Evolutionary conservation across 2,329 filamentous ascomycete genomes (phyloP).

Genomic region (Fusarium circinatum): DNA sequence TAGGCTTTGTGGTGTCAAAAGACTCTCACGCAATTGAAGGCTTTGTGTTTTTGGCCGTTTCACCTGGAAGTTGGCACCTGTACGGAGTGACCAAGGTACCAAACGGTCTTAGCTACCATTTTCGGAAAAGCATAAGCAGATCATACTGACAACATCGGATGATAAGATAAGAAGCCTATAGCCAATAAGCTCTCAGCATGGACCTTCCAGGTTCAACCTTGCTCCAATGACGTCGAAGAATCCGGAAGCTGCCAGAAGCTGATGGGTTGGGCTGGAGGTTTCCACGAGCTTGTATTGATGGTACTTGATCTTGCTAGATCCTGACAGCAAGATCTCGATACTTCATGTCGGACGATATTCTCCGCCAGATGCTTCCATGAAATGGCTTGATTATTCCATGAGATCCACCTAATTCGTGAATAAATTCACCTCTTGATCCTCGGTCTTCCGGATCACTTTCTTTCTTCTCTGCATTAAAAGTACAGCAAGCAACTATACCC

Average conservation of each 20-base stretch:
- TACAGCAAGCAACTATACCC: constrained; percentile 33
- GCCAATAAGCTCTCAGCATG: constrained; percentile 17
- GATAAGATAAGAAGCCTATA: constrained; percentile 41
- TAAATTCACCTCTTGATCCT: constrained; percentile 40
- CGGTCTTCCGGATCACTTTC: constrained; percentile 9
- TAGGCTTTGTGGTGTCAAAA: background rate
- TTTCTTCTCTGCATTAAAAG: constrained; percentile 18
- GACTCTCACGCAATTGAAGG: background rate
- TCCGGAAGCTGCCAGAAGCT: constrained; percentile 45
- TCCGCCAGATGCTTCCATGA: constrained; percentile 27
- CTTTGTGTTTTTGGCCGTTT: background rate
- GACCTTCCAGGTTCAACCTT: constrained; percentile 26
- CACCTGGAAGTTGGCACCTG: background rate
- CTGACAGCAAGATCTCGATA: constrained; percentile 38
- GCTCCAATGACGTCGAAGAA: constrained; percentile 49
- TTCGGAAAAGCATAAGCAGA: background rate
- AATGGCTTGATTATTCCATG: constrained; percentile 24
- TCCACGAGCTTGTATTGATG: constrained; percentile 42
- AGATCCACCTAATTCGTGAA: constrained; percentile 39
- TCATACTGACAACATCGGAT: background rate
- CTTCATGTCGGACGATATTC: constrained; percentile 33
- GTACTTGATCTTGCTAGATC: constrained; percentile 41
- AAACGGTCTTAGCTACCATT: background rate
- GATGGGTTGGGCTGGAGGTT: constrained; percentile 43
- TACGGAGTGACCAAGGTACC: background rate